Evolutionary conservation across 2,329 filamentous ascomycete species (phyloP), one percentile per base, ranked within the genome.

Genomic region (Pestalotiopsis sp.): DNA sequence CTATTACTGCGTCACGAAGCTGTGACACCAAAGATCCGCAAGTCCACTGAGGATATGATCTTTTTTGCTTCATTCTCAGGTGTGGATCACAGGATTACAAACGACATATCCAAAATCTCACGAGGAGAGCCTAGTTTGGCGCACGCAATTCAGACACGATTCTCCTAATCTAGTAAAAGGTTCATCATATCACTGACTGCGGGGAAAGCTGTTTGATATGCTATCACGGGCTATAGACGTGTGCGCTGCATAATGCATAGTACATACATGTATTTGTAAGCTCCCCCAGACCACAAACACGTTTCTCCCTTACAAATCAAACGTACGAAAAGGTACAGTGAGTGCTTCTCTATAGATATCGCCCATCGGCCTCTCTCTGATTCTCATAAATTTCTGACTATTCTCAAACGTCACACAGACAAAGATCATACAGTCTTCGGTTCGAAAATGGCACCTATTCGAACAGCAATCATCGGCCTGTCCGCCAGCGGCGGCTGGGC

Each of bases 391-490:
- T 52, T 20, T 9, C 17, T n/a, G 17, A n/a, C 14, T n/a, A 7
- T 22, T n/a, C 20, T 26, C 26, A 26, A 26, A 26, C 26, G 26
- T 26, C 17, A 52, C 17, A 52, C 14, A 10, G 17, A 48, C 4
- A 26, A 26, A 26, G 26, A 52, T 58, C n/a, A 57, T 57, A 57
- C n/a, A 57, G 24, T 17, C 44, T 20, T 11, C 7, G 30, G 30
- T 9, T 9, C 3, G 40, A 44, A 44, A 44, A 83, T 85, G 82
- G 73, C 84, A 48, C 84, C 82, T 9, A 86, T 88, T 66, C 83
- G 84, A 64, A 77, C 85, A 22, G 88, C 82, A 58, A 79, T 90
- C 20, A 80, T 88, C 66, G 88, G 87, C 63, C 84, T 89, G 64
- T 88, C 85, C 1, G 76, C 83, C 66, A 78, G 79, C 3, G 82